Evolutionary conservation across 192 early-diverging fungal genomes (phyloP).

Genomic region (Podila horticola): DNA sequence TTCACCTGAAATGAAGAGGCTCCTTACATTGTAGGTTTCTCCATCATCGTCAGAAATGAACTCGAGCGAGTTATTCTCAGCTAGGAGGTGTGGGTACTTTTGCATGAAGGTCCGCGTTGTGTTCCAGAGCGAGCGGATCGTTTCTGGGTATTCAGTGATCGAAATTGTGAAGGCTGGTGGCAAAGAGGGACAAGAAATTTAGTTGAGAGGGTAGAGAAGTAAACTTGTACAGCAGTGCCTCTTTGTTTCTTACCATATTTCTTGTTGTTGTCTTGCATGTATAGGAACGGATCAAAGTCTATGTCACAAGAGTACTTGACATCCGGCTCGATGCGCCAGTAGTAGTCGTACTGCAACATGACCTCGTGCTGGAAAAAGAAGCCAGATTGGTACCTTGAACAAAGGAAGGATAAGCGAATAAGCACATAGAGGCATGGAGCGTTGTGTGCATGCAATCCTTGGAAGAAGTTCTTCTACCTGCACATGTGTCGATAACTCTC

Average conservation of each 20-base stretch:
- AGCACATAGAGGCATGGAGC: background rate
- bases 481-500: constrained; percentile 85
- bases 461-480: constrained; percentile 43
- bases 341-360: constrained; percentile 78
- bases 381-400: constrained; percentile 71
- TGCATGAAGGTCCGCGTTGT: constrained; percentile 64
- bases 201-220: background rate
- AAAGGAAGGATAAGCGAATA: background rate
- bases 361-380: constrained; percentile 82
- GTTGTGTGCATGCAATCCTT: background rate
- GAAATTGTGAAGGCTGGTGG: constrained; percentile 76
- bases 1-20: too few species aligned
- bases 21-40: constrained; percentile 68
- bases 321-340: constrained; percentile 90
- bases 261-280: constrained; percentile 79
- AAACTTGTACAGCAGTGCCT: background rate
- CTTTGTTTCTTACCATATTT: constrained; percentile 67
- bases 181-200: background rate
- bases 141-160: constrained; percentile 74
- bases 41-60: constrained; percentile 69
- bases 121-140: constrained; percentile 80
- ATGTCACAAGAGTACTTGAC: constrained; percentile 85
- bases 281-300: constrained; percentile 86
- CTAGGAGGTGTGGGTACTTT: constrained; percentile 59
- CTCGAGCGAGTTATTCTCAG: constrained; percentile 48